A percentile compares a stretch with the other conserved stretches of the same genome.
phyloP scores from a whole-genome alignment of 768 basidiomycete species.

The Hydnomerulius pinastri region DNA sequence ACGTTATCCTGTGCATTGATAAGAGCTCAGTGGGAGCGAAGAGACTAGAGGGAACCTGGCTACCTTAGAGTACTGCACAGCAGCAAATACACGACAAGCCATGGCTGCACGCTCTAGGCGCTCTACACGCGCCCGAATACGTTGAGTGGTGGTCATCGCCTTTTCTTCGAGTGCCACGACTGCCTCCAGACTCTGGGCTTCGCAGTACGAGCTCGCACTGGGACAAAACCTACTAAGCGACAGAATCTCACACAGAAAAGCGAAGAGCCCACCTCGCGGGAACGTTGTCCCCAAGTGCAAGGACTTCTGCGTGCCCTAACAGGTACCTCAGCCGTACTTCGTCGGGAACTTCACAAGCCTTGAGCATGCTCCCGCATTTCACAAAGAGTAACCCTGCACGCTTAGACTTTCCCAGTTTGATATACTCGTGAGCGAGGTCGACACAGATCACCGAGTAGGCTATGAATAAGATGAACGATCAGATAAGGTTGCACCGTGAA shows the following conservation, averaged over 20 bases:
- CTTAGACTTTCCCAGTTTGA: conserved; percentile 70
- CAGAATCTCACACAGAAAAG: not conserved
- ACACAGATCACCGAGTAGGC: conserved; percentile 65
- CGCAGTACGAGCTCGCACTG: conserved; percentile 57
- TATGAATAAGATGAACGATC: conserved; percentile 23
- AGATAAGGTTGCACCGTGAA: not conserved
- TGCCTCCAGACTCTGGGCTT: conserved; percentile 54
- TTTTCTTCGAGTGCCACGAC: conserved; percentile 46
- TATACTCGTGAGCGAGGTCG: conserved; percentile 78
- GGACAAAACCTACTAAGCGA: not conserved
- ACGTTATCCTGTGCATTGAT: conserved; percentile 55
- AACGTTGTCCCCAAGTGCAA: conserved; percentile 61
- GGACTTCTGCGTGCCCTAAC: conserved; percentile 65
- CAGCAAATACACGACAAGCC: conserved; percentile 68
- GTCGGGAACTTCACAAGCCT: conserved; percentile 46
- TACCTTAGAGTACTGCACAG: conserved; percentile 70
- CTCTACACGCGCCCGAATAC: conserved; percentile 59
- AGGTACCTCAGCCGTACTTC: conserved; percentile 57
- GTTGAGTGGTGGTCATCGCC: conserved; percentile 49
- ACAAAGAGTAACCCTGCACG: conserved; percentile 68
- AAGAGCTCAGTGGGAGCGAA: not conserved
- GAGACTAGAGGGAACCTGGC: conserved; percentile 8
- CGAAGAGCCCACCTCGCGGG: conserved; percentile 50
- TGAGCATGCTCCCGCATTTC: conserved; percentile 50
- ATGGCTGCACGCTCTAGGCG: conserved; percentile 69